Conservation (phyloP, 257 asterid genomes). For the Petunia axillaris region DNA sequence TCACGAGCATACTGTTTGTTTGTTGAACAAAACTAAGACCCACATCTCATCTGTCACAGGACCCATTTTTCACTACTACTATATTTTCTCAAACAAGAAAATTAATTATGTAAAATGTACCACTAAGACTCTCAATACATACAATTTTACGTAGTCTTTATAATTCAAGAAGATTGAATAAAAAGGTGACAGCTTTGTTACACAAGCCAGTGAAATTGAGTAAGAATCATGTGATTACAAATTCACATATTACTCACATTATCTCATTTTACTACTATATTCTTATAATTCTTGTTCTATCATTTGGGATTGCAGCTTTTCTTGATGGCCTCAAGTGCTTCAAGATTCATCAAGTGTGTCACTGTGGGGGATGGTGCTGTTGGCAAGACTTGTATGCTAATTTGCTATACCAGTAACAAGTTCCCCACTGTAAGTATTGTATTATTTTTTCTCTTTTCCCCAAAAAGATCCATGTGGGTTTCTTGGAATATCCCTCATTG, state of each 20-base stretch:
- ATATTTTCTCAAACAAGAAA: conserved; percentile 7
- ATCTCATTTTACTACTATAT: neutral
- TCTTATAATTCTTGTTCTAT: conserved; percentile 27
- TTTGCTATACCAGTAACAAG: conserved; percentile 95
- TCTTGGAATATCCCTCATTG: conserved; percentile 5
- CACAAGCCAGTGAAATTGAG: conserved; percentile 31
- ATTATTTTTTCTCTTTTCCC: conserved; percentile 20
- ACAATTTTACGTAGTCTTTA: neutral
- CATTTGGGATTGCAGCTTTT: conserved; percentile 15
- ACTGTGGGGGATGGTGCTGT: conserved; percentile 99
- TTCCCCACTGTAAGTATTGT: conserved; percentile 81
- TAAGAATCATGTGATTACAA: conserved; percentile 64
- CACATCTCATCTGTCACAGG: conserved; percentile 4
- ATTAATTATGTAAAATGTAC: neutral
- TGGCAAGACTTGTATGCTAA: conserved; percentile 99
- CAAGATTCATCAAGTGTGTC: conserved; percentile 96
- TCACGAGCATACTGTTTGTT: neutral
- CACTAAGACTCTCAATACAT: neutral
- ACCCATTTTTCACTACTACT: conserved; percentile 18
- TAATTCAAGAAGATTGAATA: conserved; percentile 16
- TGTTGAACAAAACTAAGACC: neutral
- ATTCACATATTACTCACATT: conserved; percentile 40
- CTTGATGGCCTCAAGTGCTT: conserved; percentile 76
- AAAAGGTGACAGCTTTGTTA: conserved; percentile 27
- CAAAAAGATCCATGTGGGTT: conserved; percentile 36